Percentiles rank a stretch among this genome's conserved stretches.
Evolutionary conservation across 2,329 filamentous ascomycete genomes (phyloP).

Genomic region (Didymella lethalis): DNA sequence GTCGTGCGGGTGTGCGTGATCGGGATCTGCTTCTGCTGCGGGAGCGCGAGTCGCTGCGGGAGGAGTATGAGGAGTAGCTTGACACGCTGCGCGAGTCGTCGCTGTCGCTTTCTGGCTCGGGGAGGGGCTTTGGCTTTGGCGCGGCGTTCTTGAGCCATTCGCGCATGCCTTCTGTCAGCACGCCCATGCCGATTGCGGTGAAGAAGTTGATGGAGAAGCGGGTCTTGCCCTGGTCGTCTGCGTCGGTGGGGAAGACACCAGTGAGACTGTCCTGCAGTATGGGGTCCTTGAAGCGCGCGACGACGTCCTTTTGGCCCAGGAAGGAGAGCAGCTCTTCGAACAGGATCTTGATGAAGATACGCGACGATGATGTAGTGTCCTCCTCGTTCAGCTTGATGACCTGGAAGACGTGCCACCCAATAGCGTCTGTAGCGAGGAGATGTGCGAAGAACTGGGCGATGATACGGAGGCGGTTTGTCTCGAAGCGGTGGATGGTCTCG

Average conservation of each 20-base stretch:
- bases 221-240: conserved; percentile 79
- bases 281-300: conserved; percentile 76
- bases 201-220: conserved; percentile 99
- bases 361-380: conserved; percentile 93
- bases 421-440: conserved; percentile 83
- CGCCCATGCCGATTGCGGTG: conserved; percentile 95
- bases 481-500: conserved; percentile 95
- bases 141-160: conserved; percentile 82
- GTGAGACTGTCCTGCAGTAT: conserved; percentile 78
- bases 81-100: conserved; percentile 47
- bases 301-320: conserved; percentile 81
- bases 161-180: conserved; percentile 92
- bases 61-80: conserved; percentile 45
- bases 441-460: conserved; percentile 96
- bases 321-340: conserved; percentile 92
- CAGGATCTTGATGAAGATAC: conserved; percentile 98
- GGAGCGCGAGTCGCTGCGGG: conserved; percentile 39
- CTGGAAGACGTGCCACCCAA: conserved; percentile 90
- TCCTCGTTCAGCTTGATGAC: conserved; percentile 92
- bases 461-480: conserved; percentile 93
- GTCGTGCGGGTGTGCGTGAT: conserved; percentile 17
- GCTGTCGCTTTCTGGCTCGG: conserved; percentile 45
- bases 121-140: conserved; percentile 77
- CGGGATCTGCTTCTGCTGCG: conserved; percentile 31
- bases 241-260: conserved; percentile 89